A percentile compares a stretch with the other conserved stretches of the same genome.
Conservation (phyloP, 768 basidiomycete genomes). For the Suillus sp. region DNA sequence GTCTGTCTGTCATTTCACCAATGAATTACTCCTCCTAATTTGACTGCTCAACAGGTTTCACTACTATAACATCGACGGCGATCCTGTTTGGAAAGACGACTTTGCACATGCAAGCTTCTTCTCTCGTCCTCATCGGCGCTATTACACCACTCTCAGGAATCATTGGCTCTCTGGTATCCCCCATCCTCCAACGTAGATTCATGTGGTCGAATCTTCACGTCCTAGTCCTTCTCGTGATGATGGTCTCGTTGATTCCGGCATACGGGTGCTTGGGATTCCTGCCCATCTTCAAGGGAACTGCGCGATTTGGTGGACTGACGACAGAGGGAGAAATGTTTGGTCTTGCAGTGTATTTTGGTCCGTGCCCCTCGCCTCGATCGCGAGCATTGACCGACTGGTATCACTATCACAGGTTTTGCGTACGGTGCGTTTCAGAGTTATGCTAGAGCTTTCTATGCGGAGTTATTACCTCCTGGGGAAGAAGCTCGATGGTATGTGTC, state of each 20-base stretch:
- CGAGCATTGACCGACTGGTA: constrained; percentile 1
- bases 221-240: constrained; percentile 64
- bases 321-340: constrained; percentile 85
- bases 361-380: constrained; percentile 20
- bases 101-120: constrained; percentile 75
- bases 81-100: constrained; percentile 91
- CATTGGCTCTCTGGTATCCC: constrained; percentile 82
- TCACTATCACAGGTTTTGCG: constrained; percentile 51
- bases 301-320: constrained; percentile 69
- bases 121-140: constrained; percentile 78
- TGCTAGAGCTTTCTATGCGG: constrained; percentile 83
- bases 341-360: constrained; percentile 82
- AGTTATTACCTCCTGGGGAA: constrained; percentile 83
- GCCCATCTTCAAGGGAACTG: constrained; percentile 45
- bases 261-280: constrained; percentile 88
- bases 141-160: constrained; percentile 81
- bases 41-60: constrained; percentile 60
- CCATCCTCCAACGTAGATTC: constrained; percentile 64
- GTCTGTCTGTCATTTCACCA: constrained; percentile 41
- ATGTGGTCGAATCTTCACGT: constrained; percentile 69
- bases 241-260: constrained; percentile 67
- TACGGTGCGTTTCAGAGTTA: constrained; percentile 94
- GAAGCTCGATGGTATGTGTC: constrained; percentile 79
- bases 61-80: constrained; percentile 90
- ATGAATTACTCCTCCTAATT: neutral